Conservation (phyloP, 352 stramenopile species). For the Globisporangium camurandrum region DNA sequence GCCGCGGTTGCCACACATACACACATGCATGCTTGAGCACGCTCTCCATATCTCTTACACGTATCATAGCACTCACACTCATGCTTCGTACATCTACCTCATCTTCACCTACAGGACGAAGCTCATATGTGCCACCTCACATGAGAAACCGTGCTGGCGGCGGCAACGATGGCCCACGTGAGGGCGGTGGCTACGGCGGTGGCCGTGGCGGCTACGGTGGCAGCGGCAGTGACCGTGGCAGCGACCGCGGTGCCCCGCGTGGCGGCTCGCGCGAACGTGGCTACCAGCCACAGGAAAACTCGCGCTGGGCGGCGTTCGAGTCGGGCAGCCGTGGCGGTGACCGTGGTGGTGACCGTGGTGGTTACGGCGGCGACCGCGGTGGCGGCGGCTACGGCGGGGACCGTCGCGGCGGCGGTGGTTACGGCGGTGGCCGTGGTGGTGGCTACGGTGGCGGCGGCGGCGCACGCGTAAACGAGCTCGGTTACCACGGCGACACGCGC, state of each 20-base stretch:
- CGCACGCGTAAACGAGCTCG: slow-evolving; percentile 89
- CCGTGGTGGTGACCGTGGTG: slow-evolving; percentile 13
- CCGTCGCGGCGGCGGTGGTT: slow-evolving; percentile 28
- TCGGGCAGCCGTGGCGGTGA: slow-evolving; percentile 23
- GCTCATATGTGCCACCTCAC: slow-evolving; percentile 70
- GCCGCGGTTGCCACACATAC: too few species aligned
- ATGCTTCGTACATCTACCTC: too few species aligned
- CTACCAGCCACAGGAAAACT: slow-evolving; percentile 30
- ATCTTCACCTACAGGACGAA: slow-evolving; percentile 37
- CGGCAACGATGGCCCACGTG: slow-evolving; percentile 21
- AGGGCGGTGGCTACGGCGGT: slow-evolving; percentile 18
- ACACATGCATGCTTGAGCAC: too few species aligned
- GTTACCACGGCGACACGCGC: slow-evolving; percentile 94
- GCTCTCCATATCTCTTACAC: too few species aligned
- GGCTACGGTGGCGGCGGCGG: slow-evolving; percentile 41
- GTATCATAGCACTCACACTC: too few species aligned
- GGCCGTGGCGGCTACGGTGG: slow-evolving; percentile 18
- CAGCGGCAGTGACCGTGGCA: too few species aligned
- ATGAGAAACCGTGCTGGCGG: slow-evolving; percentile 46
- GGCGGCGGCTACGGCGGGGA: slow-evolving; percentile 33
- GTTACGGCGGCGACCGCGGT: slow-evolving; percentile 25
- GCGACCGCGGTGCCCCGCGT: slow-evolving; percentile 22
- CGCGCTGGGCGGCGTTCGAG: slow-evolving; percentile 47
- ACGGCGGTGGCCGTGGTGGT: slow-evolving; percentile 19
- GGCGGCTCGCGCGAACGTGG: slow-evolving; percentile 27